Evolutionary conservation across 2,329 filamentous ascomycete genomes (phyloP).

Genomic region (Cordyceps farinosa): DNA sequence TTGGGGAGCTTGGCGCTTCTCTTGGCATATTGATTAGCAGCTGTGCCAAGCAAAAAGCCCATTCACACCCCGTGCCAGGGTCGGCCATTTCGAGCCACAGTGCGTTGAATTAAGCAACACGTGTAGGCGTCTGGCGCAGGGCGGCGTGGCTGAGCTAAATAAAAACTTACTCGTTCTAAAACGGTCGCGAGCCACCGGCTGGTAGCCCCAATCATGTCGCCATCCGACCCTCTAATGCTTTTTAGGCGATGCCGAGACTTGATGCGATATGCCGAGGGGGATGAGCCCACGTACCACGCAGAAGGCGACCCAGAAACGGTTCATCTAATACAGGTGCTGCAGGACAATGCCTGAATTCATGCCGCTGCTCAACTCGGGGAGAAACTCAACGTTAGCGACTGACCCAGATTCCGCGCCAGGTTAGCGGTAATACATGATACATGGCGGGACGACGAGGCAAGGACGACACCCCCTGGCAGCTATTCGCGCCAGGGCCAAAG

Average conservation of each 20-base stretch:
- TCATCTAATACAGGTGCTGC: background rate
- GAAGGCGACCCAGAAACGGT: background rate
- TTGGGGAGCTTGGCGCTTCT: conserved; percentile 1
- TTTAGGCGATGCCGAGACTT: conserved; percentile 1
- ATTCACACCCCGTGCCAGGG: background rate
- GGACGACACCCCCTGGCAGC: background rate
- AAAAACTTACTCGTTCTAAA: conserved; percentile 13
- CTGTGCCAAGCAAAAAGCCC: conserved; percentile 1
- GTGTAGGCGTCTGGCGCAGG: conserved; percentile 1
- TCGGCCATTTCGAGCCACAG: conserved; percentile 4
- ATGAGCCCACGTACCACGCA: conserved; percentile 5
- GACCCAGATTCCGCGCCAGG: background rate
- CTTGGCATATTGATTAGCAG: conserved; percentile 4
- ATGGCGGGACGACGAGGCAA: background rate
- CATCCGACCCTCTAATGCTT: background rate
- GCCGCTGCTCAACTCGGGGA: background rate
- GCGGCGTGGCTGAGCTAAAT: conserved; percentile 9
- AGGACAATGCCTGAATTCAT: background rate
- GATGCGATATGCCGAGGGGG: background rate
- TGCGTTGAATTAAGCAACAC: conserved; percentile 3
- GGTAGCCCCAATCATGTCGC: conserved; percentile 5
- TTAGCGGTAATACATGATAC: background rate
- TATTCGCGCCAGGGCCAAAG: conserved; percentile 4
- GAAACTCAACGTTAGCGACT: background rate
- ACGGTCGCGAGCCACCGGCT: conserved; percentile 3